These are phyloP conservation scores for Penicillium odoratum DNA, from an alignment of 495 filamentous ascomycete species.

Conservation along the genomic window DNA sequence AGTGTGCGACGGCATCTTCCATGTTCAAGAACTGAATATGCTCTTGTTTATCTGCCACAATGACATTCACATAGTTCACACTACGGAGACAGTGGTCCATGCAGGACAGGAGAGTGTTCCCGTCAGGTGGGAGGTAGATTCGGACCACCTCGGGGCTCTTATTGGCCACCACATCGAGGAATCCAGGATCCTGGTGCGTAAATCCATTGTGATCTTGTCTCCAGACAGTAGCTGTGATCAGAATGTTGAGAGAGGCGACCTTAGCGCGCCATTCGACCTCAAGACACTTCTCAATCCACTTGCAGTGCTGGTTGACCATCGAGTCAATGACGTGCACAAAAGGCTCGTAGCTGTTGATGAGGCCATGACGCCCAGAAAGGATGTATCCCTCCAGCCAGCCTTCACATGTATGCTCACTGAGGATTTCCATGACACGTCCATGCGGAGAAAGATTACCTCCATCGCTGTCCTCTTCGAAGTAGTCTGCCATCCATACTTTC, in stretches of 20 bases:
- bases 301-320: conserved; percentile 80
- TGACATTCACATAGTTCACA: conserved; percentile 73
- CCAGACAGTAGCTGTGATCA: conserved; percentile 74
- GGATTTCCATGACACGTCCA: conserved; percentile 76
- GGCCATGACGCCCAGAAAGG: conserved; percentile 66
- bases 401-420: conserved; percentile 73
- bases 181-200: conserved; percentile 76
- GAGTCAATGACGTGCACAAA: conserved; percentile 78
- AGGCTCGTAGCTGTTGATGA: conserved; percentile 76
- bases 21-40: conserved; percentile 71
- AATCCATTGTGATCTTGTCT: conserved; percentile 79
- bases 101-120: conserved; percentile 67
- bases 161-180: conserved; percentile 73
- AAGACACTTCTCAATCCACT: conserved; percentile 74
- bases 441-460: conserved; percentile 64
- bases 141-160: conserved; percentile 73
- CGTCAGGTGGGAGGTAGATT: conserved; percentile 75
- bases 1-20: conserved; percentile 66
- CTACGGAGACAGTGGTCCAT: conserved; percentile 70
- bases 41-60: conserved; percentile 74
- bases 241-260: conserved; percentile 69
- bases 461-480: conserved; percentile 68
- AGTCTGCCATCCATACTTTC: conserved; percentile 76
- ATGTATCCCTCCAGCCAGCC: conserved; percentile 77
- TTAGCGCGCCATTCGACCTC: conserved; percentile 70